A percentile compares a stretch with the other conserved stretches of the same genome.
phyloP scores from a whole-genome alignment of 495 filamentous ascomycete species.

The Niebla homalea region DNA sequence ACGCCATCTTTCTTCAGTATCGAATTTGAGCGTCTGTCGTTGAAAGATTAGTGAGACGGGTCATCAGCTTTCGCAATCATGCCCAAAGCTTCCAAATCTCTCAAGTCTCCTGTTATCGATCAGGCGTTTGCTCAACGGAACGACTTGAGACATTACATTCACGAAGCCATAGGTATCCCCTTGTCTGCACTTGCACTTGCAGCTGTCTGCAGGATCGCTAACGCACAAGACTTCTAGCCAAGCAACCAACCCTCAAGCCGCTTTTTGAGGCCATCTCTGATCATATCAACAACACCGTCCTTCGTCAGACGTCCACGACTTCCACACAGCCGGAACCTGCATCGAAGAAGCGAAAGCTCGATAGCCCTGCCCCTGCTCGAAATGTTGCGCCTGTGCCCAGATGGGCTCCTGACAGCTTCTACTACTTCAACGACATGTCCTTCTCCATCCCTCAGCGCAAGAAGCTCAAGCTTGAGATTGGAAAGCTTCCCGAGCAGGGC shows the following conservation, averaged over 20 bases:
- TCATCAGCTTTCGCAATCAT: no score
- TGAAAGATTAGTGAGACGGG: no score
- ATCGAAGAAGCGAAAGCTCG: constrained; percentile 44
- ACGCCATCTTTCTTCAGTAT: no score
- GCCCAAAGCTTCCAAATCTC: no score
- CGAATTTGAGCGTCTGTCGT: no score
- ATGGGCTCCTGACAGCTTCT: constrained; percentile 28
- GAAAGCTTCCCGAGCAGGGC: constrained; percentile 34
- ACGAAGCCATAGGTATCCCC: constrained; percentile 1
- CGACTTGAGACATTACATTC: constrained; percentile 2
- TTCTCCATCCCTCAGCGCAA: constrained; percentile 77
- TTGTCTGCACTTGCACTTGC: neutral
- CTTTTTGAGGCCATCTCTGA: constrained; percentile 37
- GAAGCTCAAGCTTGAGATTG: constrained; percentile 72
- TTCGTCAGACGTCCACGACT: constrained; percentile 7
- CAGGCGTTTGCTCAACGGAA: constrained; percentile 6
- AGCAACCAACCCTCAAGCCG: neutral
- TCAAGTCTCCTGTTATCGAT: neutral
- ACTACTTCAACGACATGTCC: constrained; percentile 57
- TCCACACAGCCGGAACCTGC: constrained; percentile 23
- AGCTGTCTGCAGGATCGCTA: neutral
- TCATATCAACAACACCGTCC: constrained; percentile 25
- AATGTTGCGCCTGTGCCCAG: constrained; percentile 12
- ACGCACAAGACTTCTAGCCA: neutral
- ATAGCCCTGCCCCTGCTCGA: constrained; percentile 33